These are phyloP conservation scores for Rhodotorula paludigena DNA, from an alignment of 768 basidiomycete species.

Conservation along the genomic window DNA sequence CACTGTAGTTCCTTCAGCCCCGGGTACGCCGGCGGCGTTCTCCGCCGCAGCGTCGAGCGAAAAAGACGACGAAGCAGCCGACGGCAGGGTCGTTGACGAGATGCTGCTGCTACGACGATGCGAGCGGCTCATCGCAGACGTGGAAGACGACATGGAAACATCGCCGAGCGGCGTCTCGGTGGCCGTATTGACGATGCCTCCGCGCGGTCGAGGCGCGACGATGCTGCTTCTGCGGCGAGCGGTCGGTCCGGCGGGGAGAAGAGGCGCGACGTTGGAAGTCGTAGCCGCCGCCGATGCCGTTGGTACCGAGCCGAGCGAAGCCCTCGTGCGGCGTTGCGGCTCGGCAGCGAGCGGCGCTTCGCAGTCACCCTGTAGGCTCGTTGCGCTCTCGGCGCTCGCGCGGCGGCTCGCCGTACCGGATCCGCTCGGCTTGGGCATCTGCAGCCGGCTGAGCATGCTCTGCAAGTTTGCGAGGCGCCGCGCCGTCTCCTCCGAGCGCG, in stretches of 20 bases:
- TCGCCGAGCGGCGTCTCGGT: not conserved
- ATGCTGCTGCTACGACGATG: not conserved
- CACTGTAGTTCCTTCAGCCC: too few species aligned
- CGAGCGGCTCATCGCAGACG: not conserved
- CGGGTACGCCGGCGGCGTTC: not conserved
- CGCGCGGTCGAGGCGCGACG: not conserved
- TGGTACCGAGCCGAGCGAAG: not conserved
- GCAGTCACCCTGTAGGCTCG: not conserved
- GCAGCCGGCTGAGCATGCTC: conserved; percentile 30
- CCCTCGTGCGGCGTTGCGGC: conserved; percentile 3
- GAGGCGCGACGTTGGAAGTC: not conserved
- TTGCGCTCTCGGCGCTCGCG: not conserved
- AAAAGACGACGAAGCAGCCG: not conserved
- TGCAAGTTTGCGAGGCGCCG: conserved; percentile 36
- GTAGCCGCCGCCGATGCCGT: not conserved
- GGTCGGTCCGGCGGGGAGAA: not conserved
- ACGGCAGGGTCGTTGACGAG: conserved; percentile 1
- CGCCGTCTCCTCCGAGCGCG: conserved; percentile 29
- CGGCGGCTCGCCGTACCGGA: not conserved
- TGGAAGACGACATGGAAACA: not conserved
- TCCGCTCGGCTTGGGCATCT: conserved; percentile 17
- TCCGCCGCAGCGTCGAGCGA: not conserved
- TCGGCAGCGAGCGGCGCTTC: conserved; percentile 9
- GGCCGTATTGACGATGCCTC: not conserved
- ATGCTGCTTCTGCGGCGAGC: not conserved